phyloP scores from a whole-genome alignment of 1,139 yeast genomes.

The Hyphopichia khmerensis region DNA sequence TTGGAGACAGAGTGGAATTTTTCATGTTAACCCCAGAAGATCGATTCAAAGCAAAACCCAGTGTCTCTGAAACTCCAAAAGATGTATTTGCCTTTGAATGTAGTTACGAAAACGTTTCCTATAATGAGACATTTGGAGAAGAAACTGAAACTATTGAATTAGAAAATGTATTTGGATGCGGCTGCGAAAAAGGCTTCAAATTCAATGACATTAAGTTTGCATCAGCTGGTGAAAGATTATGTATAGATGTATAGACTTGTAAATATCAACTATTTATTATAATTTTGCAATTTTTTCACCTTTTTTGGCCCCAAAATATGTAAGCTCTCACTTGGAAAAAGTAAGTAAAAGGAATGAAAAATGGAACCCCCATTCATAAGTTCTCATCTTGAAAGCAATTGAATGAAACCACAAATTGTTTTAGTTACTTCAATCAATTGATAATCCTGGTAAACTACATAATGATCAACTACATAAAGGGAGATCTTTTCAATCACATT shows the following conservation, averaged over 20 bases:
- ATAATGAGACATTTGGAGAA: slow-evolving; percentile 8
- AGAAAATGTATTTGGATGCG: slow-evolving; percentile 40
- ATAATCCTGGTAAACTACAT: background rate
- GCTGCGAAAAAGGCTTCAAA: slow-evolving; percentile 46
- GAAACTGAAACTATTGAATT: slow-evolving; percentile 7
- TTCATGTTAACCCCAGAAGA: slow-evolving; percentile 45
- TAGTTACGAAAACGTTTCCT: slow-evolving; percentile 29
- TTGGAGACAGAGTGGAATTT: slow-evolving; percentile 50
- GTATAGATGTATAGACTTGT: background rate
- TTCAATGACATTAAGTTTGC: slow-evolving; percentile 38
- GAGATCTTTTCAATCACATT: slow-evolving; percentile 54
- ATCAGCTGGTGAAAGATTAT: slow-evolving; percentile 41
- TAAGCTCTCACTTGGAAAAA: background rate
- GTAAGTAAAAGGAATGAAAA: too few species aligned
- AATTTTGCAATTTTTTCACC: too few species aligned
- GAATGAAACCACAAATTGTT: too few species aligned
- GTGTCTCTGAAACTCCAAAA: background rate
- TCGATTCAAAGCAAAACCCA: slow-evolving; percentile 11
- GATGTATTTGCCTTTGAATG: slow-evolving; percentile 26
- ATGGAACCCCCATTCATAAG: too few species aligned
- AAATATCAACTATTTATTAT: background rate
- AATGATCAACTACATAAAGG: slow-evolving; percentile 51
- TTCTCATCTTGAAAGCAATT: too few species aligned
- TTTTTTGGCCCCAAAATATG: background rate
- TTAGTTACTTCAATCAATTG: too few species aligned